phyloP scores from a whole-genome alignment of 331 rosid genomes.

The Prunus yedoensis region DNA sequence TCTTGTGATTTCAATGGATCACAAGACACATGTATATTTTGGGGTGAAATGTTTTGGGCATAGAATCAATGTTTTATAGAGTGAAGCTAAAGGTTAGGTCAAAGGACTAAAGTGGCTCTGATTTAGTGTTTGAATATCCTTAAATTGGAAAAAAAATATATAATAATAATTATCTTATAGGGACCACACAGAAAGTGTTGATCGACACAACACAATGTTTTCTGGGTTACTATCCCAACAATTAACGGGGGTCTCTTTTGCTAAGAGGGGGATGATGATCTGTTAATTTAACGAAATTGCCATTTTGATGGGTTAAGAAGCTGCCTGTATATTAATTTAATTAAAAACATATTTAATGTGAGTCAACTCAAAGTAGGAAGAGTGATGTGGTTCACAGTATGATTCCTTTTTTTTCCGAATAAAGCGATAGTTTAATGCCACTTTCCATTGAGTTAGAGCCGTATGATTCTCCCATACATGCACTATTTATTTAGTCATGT shows the following conservation, averaged over 20 bases:
- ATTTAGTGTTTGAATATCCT: not conserved
- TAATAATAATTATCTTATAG: too few relatives aligned
- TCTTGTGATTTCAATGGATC: not conserved
- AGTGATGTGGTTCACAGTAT: not conserved
- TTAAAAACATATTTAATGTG: not conserved
- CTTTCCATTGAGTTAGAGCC: too few relatives aligned
- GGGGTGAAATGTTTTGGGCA: not conserved
- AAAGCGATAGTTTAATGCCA: too few relatives aligned
- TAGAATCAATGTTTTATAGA: constrained; percentile 1
- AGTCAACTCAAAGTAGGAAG: constrained; percentile 24
- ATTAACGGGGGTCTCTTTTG: not conserved
- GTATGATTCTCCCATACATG: constrained; percentile 5
- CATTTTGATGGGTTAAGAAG: constrained; percentile 9
- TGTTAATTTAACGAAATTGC: not conserved
- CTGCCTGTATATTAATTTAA: not conserved
- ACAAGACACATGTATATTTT: not conserved
- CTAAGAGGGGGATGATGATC: not conserved
- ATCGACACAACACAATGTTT: not conserved
- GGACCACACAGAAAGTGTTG: not conserved
- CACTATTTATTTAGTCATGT: constrained; percentile 2
- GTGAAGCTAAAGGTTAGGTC: not conserved
- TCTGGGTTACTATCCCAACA: not conserved
- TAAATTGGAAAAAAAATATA: not conserved
- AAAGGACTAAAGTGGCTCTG: not conserved
- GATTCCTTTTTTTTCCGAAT: too few relatives aligned